Evolutionary conservation across 1,139 yeast species (phyloP), one percentile per base, ranked within the genome.

Genomic region (Geotrichum restrictum): DNA sequence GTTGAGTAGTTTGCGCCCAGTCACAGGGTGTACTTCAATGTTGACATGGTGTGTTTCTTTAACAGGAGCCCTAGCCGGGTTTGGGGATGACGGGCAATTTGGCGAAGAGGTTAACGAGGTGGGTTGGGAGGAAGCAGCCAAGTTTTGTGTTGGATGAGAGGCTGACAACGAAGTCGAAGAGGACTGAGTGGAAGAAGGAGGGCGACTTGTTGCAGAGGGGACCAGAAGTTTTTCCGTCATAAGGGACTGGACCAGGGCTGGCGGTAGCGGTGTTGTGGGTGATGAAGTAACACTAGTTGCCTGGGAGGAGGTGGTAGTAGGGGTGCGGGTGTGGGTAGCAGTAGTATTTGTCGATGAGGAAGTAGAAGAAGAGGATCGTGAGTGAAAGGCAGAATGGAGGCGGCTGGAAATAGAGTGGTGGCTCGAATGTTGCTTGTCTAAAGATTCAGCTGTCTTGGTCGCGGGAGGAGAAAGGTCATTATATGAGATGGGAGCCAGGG

Each of bases 1-100:
- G 70, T 94, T 94, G 57, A 94, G 76, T 29, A 86, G 83, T 66
- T 91, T 87, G 49, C 95, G 79, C 56, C 86, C 84, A 2, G 88
- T 83, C 2, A 86, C 79, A 0, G 98, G 98, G 67, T 93, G 96
- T 67, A 87, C 89, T 60, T 89, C 96, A 48, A 93, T 77, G 45
- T 79, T 81, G 5, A 94, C 89, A 56, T 79, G 80, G 57, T 80
- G 83, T 0, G 98, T 91, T 68, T 93, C 98, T 63, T 85, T 88
- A 8, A 93, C 96, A 13, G 64, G 45, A 3, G 39, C 24, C 13
- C 49, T 22, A 24, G 36, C 4, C 13, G 27, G 48, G 27, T 33
- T 32, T 21, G 53, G 53, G 7, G 53, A 51, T 3, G 53, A 16
- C 29, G 52, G 52, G 16, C 52, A 49, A 13, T 18, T 36, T 18